Base-by-base conservation (phyloP, 2,329 filamentous ascomycete genomes). In the Sordariomycetes sp. region DNA sequence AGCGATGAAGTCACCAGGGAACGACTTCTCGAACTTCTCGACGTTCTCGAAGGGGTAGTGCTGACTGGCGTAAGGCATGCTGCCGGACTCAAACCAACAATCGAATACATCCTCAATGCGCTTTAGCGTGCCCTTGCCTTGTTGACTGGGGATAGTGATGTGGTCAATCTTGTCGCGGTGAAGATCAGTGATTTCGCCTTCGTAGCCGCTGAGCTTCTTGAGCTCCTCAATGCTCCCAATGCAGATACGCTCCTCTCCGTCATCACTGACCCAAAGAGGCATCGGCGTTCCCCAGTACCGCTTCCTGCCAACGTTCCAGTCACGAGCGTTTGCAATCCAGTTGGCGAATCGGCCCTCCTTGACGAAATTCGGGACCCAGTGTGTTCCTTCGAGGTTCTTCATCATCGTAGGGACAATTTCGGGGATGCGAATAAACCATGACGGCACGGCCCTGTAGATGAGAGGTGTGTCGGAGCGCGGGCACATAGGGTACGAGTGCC, bases 31-130 rank as follows among this genome's bases (percentile, higher is more conserved):
- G 42, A 94, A 90, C 39, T 79, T 72, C 8, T 88, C 84, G 46
- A 79, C 75, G 50, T 92, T 92, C 59, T 90, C 83, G 51, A 95
- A 95, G 6, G 88, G 88, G 53, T 93, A 95, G 56, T 95, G 88
- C 42, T 83, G 77, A 44, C 82, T 87, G 27, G 86, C 84, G 53
- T 94, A 95, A 3, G 88, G 88, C 88, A 95, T 95, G 53, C 83
- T 88, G 40, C 88, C 88, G 28, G 87, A 94, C 59, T 95, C 88
- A 42, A 94, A 94, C 87, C 88, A 95, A 54, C 88, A 95, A 61
- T 95, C 88, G 47, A 95, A 94, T 5, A 95, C 86, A 54, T 94
- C 87, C 33, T 86, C 80, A 8, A 92, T 72, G 45, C 88, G 79
- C 48, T 72, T 79, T 41, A 95, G 64, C n/a, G 72, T 68, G 15